Evolutionary conservation across 176 grass and related monocot genomes (phyloP).

Genomic region (Bolboschoenus planiculmis): DNA sequence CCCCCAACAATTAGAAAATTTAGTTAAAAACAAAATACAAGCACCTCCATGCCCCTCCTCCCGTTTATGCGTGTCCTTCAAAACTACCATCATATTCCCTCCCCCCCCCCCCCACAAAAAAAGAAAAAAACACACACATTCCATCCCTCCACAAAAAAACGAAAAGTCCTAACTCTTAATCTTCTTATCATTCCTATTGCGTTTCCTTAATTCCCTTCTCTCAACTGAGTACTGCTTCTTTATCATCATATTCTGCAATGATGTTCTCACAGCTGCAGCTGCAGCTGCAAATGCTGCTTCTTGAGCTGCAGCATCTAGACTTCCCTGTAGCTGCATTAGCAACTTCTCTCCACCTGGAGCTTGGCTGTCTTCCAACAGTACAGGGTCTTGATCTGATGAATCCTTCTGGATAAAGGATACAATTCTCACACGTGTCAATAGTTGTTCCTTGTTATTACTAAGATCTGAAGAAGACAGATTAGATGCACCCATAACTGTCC

Average conservation of each 20-base stretch:
- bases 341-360: conserved; percentile 63
- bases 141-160: neutral
- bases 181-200: conserved; percentile 77
- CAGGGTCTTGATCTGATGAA: conserved; percentile 1
- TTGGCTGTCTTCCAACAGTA: conserved; percentile 42
- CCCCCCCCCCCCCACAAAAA: too few relatives aligned
- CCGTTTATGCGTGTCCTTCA: neutral
- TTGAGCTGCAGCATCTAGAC: conserved; percentile 44
- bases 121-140: neutral
- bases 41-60: neutral
- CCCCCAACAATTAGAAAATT: neutral
- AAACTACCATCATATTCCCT: neutral
- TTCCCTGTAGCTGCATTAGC: conserved; percentile 66
- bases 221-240: conserved; percentile 93
- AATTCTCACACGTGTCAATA: conserved; percentile 53
- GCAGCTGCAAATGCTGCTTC: conserved; percentile 56
- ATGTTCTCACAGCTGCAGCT: conserved; percentile 47
- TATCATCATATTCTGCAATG: conserved; percentile 79
- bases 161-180: conserved; percentile 38
- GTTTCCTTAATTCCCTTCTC: conserved; percentile 76
- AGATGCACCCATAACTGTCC: conserved; percentile 89
- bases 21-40: neutral
- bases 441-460: conserved; percentile 18
- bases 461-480: conserved; percentile 38
- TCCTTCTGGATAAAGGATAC: conserved; percentile 27